Evolutionary conservation across 139 green algal species (phyloP), one percentile per base, ranked within the genome.

Genomic region (Auxenochlorella pyrenoidosa): DNA sequence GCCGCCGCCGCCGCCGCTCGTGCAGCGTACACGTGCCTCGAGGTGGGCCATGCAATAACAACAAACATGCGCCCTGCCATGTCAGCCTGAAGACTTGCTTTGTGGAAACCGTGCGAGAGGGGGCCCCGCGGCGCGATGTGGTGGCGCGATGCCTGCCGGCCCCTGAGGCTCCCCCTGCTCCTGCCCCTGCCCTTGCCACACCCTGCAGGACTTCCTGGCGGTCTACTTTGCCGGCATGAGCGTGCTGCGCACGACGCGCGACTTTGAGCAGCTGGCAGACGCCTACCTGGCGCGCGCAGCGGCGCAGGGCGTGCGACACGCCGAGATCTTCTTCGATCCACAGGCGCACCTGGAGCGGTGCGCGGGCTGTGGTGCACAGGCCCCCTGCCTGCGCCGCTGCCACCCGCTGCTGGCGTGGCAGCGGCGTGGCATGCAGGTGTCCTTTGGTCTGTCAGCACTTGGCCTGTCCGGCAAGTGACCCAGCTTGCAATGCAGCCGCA

Each of bases 321-420:
- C 85, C 0, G 94, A 96, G 88, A 84, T 95, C 0, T 93, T 94
- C 63, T 94, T 94, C 36, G 94, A 96, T 70, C 91, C 91, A 1
- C 93, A 95, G 88, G 79, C 76, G 2, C 93, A 95, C 59, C 5
- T 88, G 24, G 43, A 26, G 2, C 85, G 89, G 89, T 88, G 41
- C 22, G 75, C 19, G 80, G 13, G 22, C 21, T 10, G 47, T 6
- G 10, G 47, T 18, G 22, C 8, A 30, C 38, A n/a, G 16, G n/a
- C n/a, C n/a, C n/a, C n/a, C 36, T 47, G 70, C 15, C 0, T 5
- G 40, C n/a, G n/a, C n/a, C n/a, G n/a, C n/a, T n/a, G n/a, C n/a
- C n/a, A n/a, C 32, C 36, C 13, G 70, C 70, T n/a, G 18, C 19
- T 77, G 36, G 36, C 2, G 30, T 44, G 70, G 34, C 72, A 54